Evolutionary conservation across 1,284 basidiomycete genomes (phyloP), one percentile per base, ranked within the genome.

Genomic region (Moesziomyces globuligerus): DNA sequence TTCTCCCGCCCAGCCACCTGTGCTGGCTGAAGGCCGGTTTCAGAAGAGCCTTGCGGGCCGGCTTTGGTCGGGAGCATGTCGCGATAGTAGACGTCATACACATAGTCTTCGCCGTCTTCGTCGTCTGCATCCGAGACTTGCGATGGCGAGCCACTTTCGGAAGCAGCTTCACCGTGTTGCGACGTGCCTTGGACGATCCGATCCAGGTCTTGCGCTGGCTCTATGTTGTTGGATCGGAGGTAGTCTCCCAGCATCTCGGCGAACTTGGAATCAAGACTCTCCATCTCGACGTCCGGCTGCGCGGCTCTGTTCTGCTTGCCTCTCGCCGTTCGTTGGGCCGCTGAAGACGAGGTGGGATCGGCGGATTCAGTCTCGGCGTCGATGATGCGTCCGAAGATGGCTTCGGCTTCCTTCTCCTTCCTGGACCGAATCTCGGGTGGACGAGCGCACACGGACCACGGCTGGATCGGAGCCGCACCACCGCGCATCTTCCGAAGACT

Each of bases 11-110:
- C 75, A 9, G 70, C 56, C 2, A 65, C 59, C 17, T 68, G 59
- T 13, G 68, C 58, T 1, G 68, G 58, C 25, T 62, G 52, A 1
- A 72, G 46, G 11, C 64, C 68, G 1, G 55, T 57, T 32, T 69
- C 68, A 23, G 58, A 55, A 4, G 51, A 53, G 9, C 64, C 69
- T 26, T 54, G 48, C 8, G 69, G 56, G 17, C 73, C 65, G 8
- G 65, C 59, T 41, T 54, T 48, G 28, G 65, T 56, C 2, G 73
- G 70, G 15, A 72, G 32, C 44, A 61, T 48, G 32, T 78, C 76
- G 20, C 76, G 71, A 41, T 78, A 81, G 61, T 81, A 81, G 11
- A 81, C 69, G 43, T 81, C 79, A 51, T 80, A 81, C 5, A 81
- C 79, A 38, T 77, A 81, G 11, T 80, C 76, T 4, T 66, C 66